phyloP scores from a whole-genome alignment of 2,329 filamentous ascomycete genomes.

The Beauveria caledonica region DNA sequence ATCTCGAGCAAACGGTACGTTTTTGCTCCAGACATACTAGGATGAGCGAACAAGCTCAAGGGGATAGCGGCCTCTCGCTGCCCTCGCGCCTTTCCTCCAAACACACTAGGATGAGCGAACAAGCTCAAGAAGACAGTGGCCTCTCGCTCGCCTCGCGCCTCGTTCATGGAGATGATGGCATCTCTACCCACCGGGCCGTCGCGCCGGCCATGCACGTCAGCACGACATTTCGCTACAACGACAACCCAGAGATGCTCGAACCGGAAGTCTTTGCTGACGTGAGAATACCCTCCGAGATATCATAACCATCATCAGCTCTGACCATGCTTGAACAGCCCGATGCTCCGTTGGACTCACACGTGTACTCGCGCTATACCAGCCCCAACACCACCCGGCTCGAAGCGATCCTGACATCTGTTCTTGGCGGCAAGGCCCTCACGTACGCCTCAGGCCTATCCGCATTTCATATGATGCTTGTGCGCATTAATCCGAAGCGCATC shows the following conservation, averaged over 20 bases:
- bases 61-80: constrained; percentile 30
- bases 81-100: constrained; percentile 66
- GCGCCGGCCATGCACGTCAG: constrained; percentile 85
- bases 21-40: not conserved
- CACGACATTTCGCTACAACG: constrained; percentile 79
- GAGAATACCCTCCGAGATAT: constrained; percentile 21
- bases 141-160: constrained; percentile 57
- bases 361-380: constrained; percentile 75
- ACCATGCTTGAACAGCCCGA: constrained; percentile 30
- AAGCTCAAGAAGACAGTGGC: not conserved
- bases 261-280: constrained; percentile 47
- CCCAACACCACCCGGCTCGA: constrained; percentile 83
- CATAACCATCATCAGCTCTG: not conserved
- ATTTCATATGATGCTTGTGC: constrained; percentile 81
- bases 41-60: not conserved
- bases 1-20: not conserved
- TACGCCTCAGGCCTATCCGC: constrained; percentile 82
- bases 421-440: constrained; percentile 62
- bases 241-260: constrained; percentile 57
- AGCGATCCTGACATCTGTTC: constrained; percentile 64
- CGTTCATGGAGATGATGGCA: constrained; percentile 74
- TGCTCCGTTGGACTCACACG: constrained; percentile 52
- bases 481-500: constrained; percentile 72
- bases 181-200: constrained; percentile 68
- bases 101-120: constrained; percentile 25